Evolutionary conservation across 371 early-diverging fungal species (phyloP), one percentile per base, ranked within the genome.

Genomic region (Mucor racemosus): DNA sequence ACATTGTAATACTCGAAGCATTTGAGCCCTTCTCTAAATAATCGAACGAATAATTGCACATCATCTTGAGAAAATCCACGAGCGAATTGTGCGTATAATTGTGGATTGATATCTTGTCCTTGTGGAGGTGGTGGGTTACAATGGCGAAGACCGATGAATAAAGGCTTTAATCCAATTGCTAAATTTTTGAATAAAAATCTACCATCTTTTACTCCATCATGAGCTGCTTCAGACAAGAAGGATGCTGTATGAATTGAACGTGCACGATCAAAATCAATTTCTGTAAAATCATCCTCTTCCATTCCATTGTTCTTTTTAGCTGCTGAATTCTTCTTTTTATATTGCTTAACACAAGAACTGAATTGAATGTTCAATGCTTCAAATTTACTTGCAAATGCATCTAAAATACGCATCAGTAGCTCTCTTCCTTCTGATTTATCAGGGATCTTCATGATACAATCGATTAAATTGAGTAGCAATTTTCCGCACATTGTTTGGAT

Each of bases 401-500:
- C 92, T 33, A 98, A 77, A 11, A 96, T 94, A 26, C 92, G 86
- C 69, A 96, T 89, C 54, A 97, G 80, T 59, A 97, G 83, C 13
- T 81, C 82, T 40, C 97, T 90, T 34, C 87, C 87, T 71, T 86
- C 81, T 55, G 64, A 66, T 69, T 84, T 88, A 70, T 92, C 85
- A 4, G 86, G 87, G 21, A 90, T 89, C 65, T 83, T 86, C 59
- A 88, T 87, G 65, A 95, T 91, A 69, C 92, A 90, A 56, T 98
- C 98, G 21, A 95, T 90, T 42, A 97, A 74, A 71, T 95, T 95
- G 40, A 96, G 77, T n/a, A 99, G 78, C 34, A 99, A 75, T 69
- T 97, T 98, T 55, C 92, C 92, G 66, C 98, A 97, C 94, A 98
- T 95, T 1, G 95, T 96, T 72, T 97, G 97, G 58, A 98, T 95